Percentiles rank a stretch among this genome's conserved stretches.
phyloP scores from a whole-genome alignment of 768 basidiomycete genomes.

The Suillus spraguei region DNA sequence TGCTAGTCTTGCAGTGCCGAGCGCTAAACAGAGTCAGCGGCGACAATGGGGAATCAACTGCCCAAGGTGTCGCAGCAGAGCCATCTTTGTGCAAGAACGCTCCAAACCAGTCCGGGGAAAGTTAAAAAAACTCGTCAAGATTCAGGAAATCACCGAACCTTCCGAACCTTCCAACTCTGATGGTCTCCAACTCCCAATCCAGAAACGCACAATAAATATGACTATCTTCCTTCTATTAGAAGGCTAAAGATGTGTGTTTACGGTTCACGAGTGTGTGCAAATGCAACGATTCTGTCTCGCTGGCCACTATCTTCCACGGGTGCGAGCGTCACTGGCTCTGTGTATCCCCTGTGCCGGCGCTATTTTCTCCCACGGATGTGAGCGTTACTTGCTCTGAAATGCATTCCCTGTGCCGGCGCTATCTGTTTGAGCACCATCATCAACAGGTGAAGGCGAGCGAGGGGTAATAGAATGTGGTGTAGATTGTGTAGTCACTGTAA shows the following conservation, averaged over 20 bases:
- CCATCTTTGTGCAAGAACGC: no score
- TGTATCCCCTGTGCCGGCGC: conserved; percentile 4
- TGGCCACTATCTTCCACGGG: conserved; percentile 12
- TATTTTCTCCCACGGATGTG: neutral
- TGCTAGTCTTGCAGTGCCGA: no score
- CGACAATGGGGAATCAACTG: no score
- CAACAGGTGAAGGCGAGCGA: conserved; percentile 2
- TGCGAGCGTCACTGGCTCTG: conserved; percentile 12
- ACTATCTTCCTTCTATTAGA: neutral
- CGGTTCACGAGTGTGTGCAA: conserved; percentile 4
- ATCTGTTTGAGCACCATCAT: conserved; percentile 6
- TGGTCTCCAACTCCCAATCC: neutral
- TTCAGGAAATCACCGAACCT: no score
- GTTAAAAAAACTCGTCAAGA: no score
- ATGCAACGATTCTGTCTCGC: conserved; percentile 11
- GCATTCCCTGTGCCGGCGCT: conserved; percentile 1
- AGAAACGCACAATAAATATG: neutral
- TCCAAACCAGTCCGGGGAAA: no score
- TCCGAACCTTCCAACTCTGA: neutral
- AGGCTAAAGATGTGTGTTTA: neutral
- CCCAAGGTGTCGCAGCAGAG: no score
- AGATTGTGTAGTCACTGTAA: neutral
- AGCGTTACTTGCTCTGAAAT: conserved; percentile 13
- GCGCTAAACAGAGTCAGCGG: no score
- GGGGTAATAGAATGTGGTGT: conserved; percentile 8